phyloP scores from a whole-genome alignment of 202 grass and related monocot species.

The Digitaria exilis region DNA sequence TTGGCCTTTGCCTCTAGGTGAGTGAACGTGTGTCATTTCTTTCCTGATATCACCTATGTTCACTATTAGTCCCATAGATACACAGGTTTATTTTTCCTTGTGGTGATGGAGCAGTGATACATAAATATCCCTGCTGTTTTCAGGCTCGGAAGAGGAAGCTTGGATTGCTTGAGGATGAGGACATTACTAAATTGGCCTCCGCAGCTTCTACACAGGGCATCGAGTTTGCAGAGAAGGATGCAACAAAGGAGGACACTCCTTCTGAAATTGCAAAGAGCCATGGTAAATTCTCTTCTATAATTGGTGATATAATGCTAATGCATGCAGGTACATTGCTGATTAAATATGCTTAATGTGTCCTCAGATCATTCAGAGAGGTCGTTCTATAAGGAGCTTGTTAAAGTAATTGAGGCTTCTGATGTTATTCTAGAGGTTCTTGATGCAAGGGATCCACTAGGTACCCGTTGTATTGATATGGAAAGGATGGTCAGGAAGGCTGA shows the following conservation, averaged over 20 bases:
- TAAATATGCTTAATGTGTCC: constrained; percentile 14
- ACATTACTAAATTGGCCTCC: constrained; percentile 57
- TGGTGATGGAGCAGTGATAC: neutral
- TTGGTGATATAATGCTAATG: neutral
- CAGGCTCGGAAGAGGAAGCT: constrained; percentile 90
- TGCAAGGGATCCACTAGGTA: constrained; percentile 80
- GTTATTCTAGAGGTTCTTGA: constrained; percentile 96
- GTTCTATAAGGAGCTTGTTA: constrained; percentile 96
- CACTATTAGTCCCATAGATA: neutral
- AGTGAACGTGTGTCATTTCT: neutral
- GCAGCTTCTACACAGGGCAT: constrained; percentile 43
- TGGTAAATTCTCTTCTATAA: constrained; percentile 48
- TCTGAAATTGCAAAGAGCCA: constrained; percentile 52
- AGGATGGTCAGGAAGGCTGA: constrained; percentile 77
- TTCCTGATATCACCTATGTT: constrained; percentile 12
- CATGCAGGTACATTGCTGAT: constrained; percentile 12
- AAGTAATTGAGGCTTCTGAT: constrained; percentile 93
- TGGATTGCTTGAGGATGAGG: constrained; percentile 67
- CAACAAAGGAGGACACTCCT: constrained; percentile 40
- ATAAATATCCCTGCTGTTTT: neutral
- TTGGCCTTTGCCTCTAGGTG: neutral
- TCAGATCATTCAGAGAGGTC: constrained; percentile 91
- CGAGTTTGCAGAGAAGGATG: constrained; percentile 54
- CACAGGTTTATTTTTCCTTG: neutral
- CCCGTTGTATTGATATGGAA: constrained; percentile 90